Evolutionary conservation across 371 early-diverging fungal genomes (phyloP), one percentile per base, ranked within the genome.

Genomic region (Mortierella sp.): DNA sequence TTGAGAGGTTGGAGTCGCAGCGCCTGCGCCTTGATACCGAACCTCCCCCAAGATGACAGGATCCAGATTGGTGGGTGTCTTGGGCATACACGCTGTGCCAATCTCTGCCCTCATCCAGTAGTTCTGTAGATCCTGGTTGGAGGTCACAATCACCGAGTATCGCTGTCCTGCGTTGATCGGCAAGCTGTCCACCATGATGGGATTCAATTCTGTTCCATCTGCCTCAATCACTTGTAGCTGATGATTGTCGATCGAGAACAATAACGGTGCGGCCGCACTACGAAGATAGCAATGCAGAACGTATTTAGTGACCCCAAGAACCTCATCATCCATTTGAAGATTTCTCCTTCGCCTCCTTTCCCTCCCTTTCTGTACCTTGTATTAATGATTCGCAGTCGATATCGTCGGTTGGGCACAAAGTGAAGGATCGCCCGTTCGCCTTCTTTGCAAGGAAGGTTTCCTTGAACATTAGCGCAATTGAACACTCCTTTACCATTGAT

Each of bases 181-280:
- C n/a, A 80, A 39, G 34, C 69, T 64, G 51, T 80, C 80, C 23
- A 80, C 80, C 54, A 65, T 60, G 39, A 71, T 47, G 6, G 74
- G 72, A 21, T 78, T 78, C 39, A 78, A 46, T 38, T 76, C 58
- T 12, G 72, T 72, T 14, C 78, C 80, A 14, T 80, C 80, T 2
- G 65, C 80, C 53, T 80, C 78, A 60, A 80, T 78, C 21, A 80
- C 76, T 31, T 67, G 61, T 26, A 80, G 7, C 13, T 54, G 41
- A 39, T 80, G 80, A 16, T 72, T 61, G 57, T 80, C 80, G n/a
- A 80, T 65, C 19, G 80, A 80, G 52, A 78, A 80, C 42, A 71
- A 24, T 38, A 60, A 71, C n/a, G 74, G 38, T 0, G 78, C 59
- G 6, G 74, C 71, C 31, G 80, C 76, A 57, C 80, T 79, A 61